These are phyloP conservation scores for rapeseed (Brassica napus) DNA, from an alignment of 345 rosid genomes.

Conservation along the genomic window Da-Ae NC_063451.1:30686001-30686500, in stretches of 20 bases:
- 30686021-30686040: not conserved
- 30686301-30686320: not conserved
- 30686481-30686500: not conserved
- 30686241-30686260: not conserved
- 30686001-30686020: not conserved
- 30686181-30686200: not conserved
- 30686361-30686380: not conserved
- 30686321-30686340: not conserved
- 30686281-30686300: not conserved
- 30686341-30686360: not conserved
- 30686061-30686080: not conserved
- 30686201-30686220: not conserved
- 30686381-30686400: not conserved
- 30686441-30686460: not conserved
- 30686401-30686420: not conserved
- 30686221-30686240: not conserved
- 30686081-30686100: not conserved
- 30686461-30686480: not conserved
- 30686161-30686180: not conserved
- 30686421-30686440: not conserved
- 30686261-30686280: not conserved
- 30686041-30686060: not conserved
- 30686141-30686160: not conserved
- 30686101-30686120: not conserved
- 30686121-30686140: not conserved